phyloP scores from a whole-genome alignment of 352 stramenopile species.

The Phytopythium helicoides region DNA sequence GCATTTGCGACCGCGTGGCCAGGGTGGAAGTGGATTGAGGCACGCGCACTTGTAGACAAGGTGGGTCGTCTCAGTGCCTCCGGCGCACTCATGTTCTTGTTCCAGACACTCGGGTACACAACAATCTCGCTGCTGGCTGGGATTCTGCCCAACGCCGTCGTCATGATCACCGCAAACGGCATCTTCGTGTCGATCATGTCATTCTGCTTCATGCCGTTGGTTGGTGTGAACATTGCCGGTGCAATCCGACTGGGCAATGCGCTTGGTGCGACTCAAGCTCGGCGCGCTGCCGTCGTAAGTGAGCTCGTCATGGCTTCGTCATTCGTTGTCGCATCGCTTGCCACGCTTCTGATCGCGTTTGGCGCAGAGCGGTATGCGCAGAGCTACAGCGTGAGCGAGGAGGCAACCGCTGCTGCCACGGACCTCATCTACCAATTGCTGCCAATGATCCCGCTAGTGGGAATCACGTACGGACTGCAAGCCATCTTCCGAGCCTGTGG shows the following conservation, averaged over 20 bases:
- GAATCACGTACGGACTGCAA: constrained; percentile 21
- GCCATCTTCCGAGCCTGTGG: constrained; percentile 25
- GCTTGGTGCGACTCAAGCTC: constrained; percentile 21
- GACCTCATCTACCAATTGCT: constrained; percentile 13
- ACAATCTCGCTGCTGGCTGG: constrained; percentile 30
- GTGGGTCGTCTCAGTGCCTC: constrained; percentile 19
- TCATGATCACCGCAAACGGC: constrained; percentile 30
- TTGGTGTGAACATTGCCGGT: constrained; percentile 22
- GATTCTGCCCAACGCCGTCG: constrained; percentile 25
- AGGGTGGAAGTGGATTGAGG: constrained; percentile 23
- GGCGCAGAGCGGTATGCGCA: constrained; percentile 17
- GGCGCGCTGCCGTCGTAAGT: constrained; percentile 16
- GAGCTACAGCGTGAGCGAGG: constrained; percentile 17
- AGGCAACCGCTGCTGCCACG: constrained; percentile 11
- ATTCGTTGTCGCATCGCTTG: constrained; percentile 13
- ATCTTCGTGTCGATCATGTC: constrained; percentile 28
- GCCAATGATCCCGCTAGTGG: constrained; percentile 20
- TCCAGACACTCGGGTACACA: constrained; percentile 23
- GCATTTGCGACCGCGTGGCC: constrained; percentile 37
- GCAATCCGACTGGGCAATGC: constrained; percentile 37
- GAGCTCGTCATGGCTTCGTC: constrained; percentile 14
- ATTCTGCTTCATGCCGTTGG: constrained; percentile 27
- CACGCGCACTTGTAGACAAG: constrained; percentile 20
- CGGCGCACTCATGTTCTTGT: constrained; percentile 29
- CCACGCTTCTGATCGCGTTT: constrained; percentile 11